Evolutionary conservation across 2,329 filamentous ascomycete species (phyloP), one percentile per base, ranked within the genome.

Genomic region (Colletotrichum sp.): DNA sequence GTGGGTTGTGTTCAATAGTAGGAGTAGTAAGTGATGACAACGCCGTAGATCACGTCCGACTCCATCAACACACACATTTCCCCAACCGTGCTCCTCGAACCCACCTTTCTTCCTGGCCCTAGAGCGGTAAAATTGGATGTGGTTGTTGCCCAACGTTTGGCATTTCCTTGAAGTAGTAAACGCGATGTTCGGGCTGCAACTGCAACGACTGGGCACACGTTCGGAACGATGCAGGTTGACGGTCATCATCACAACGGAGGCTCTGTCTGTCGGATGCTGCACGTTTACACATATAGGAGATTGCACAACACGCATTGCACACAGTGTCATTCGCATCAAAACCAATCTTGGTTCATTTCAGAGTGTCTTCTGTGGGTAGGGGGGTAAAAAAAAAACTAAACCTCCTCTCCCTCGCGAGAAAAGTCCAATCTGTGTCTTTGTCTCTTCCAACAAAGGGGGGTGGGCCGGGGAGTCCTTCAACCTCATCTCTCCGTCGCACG

Each of bases 371-470:
- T 48, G 55, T 28, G 28, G 69, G 43, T 52, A 52, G n/a, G 43
- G 43, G 43, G n/a, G 18, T 21, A 13, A 52, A 52, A 62, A 28
- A 55, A 72, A 43, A 18, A 65, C 68, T 65, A 28, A 30, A 60
- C 58, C 65, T 68, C 70, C 48, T 43, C 62, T 36, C 38, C 58
- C 38, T 75, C 58, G 58, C 56, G 56, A 69, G 65, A 73, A 68
- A 73, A 73, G 67, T 73, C 70, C 73, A 75, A 75, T 73, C 73
- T 75, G 73, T 68, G 62, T 64, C 26, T 64, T 68, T 58, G 18
- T 75, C 64, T 43, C 71, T 70, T 65, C 70, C 34, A 62, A 62
- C 18, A 21, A 34, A 58, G n/a, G 18, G 52, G 60, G 38, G n/a
- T 26, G 61, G 61, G 52, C 30, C 55, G 66, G 58, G 62, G 60